Evolutionary conservation across 352 stramenopile genomes (phyloP), one percentile per base, ranked within the genome.

Genomic region (Sclerospora graminicola): DNA sequence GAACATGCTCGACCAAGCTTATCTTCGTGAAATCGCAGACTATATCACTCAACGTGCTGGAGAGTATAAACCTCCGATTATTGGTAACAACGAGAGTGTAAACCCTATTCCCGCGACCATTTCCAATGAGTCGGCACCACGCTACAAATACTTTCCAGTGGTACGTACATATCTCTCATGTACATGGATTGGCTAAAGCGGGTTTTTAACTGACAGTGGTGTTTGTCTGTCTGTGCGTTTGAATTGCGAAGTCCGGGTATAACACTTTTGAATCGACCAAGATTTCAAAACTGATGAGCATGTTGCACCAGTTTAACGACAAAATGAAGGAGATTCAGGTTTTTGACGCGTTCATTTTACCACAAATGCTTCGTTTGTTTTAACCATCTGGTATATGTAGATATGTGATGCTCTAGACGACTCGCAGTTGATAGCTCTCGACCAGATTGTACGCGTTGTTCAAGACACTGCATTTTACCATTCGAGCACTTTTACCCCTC

Each of bases 21-120:
- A 98, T 62, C 65, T 97, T 31, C 63, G 67, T 13, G 69, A 91
- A 62, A 98, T 98, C 56, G 94, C 94, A 0, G 93, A 98, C 61
- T 98, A 98, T 59, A 97, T 98, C 37, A 89, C 82, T 15, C 84
- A 98, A 51, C 70, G 90, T 15, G 82, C 83, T n/a, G 77, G 80
- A 18, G 66, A 92, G 14, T 81, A 89, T 41, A 66, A 56, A 2
- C 57, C 81, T 14, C 87, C 88, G 20, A 61, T 90, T 29, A 34
- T 88, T 11, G 78, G 71, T 21, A 66, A 65, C 24, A 39, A 61
- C 26, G 48, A 64, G 13, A 50, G 39, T 11, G 48, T 60, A 30
- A 64, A 64, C 36, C 47, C 57, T 33, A 39, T 35, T 6, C 37
- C 44, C 27, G 53, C n/a, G n/a, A n/a, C n/a, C n/a, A n/a, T n/a